Percentiles rank a stretch among this genome's conserved stretches.
Evolutionary conservation across 169 alveolate genomes (phyloP).

Genomic region (Cryptosporidium canis): DNA sequence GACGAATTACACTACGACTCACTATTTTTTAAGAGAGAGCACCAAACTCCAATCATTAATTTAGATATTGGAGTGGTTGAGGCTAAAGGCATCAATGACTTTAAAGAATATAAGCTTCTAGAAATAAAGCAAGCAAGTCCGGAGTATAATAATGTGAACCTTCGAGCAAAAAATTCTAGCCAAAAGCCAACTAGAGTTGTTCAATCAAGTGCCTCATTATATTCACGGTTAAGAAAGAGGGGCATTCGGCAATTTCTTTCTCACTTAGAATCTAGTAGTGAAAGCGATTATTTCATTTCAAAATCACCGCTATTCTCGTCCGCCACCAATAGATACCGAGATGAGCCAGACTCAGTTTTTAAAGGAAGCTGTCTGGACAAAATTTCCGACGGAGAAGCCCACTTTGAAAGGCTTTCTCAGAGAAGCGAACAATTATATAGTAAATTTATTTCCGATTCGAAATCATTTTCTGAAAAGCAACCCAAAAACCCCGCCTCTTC

Average conservation of each 20-base stretch:
- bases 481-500: neutral
- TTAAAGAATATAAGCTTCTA: neutral
- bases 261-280: neutral
- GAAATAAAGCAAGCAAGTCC: neutral
- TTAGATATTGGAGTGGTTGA: neutral
- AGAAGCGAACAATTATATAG: neutral
- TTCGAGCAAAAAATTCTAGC: neutral
- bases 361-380: neutral
- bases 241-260: neutral
- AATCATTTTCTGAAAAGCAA: neutral
- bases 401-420: neutral
- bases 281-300: neutral
- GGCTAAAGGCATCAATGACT: neutral
- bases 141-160: neutral
- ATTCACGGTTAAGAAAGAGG: neutral
- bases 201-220: neutral
- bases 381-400: neutral
- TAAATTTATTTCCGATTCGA: neutral
- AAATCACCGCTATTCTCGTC: neutral
- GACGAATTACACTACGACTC: conserved; percentile 67
- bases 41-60: neutral
- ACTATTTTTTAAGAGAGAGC: conserved; percentile 8
- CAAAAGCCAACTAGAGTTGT: neutral
- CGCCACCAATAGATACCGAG: neutral
- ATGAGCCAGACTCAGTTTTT: neutral